These are phyloP conservation scores for Brassica nigra DNA, from an alignment of 345 rosid species.

Conservation along the genomic window DNA sequence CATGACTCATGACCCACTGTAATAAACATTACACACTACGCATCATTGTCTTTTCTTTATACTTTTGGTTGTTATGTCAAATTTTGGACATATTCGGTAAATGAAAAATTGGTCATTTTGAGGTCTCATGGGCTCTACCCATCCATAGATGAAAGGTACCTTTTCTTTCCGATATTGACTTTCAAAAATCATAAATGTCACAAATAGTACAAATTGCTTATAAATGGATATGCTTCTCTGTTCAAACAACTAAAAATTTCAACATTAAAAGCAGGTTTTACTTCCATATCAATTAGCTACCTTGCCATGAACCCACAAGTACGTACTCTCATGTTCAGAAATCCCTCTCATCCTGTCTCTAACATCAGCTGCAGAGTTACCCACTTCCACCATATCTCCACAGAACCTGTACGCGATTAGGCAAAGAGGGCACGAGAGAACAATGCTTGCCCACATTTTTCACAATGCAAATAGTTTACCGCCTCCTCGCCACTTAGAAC, in stretches of 20 bases:
- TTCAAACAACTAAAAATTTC: conserved; percentile 11
- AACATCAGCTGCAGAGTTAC: conserved; percentile 62
- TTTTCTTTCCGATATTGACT: conserved; percentile 5
- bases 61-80: not conserved
- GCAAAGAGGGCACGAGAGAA: conserved; percentile 46
- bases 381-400: conserved; percentile 94
- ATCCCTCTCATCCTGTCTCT: conserved; percentile 81
- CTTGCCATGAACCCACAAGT: conserved; percentile 73
- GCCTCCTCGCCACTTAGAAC: conserved; percentile 80
- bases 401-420: conserved; percentile 79
- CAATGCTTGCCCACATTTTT: conserved; percentile 70
- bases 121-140: conserved; percentile 23
- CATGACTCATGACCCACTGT: conserved; percentile 15
- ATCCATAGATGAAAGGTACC: conserved; percentile 9
- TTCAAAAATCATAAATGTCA: conserved; percentile 19
- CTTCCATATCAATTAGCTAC: conserved; percentile 37
- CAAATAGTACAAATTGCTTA: conserved; percentile 7
- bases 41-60: conserved; percentile 16
- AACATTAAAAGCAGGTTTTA: not conserved
- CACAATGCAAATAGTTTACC: conserved; percentile 74
- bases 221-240: conserved; percentile 15
- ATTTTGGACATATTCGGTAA: conserved; percentile 9
- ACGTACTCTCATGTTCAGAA: conserved; percentile 82
- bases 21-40: conserved; percentile 18
- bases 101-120: conserved; percentile 4